phyloP scores from a whole-genome alignment of 495 filamentous ascomycete species.

The Chlorociboria aeruginascens region DNA sequence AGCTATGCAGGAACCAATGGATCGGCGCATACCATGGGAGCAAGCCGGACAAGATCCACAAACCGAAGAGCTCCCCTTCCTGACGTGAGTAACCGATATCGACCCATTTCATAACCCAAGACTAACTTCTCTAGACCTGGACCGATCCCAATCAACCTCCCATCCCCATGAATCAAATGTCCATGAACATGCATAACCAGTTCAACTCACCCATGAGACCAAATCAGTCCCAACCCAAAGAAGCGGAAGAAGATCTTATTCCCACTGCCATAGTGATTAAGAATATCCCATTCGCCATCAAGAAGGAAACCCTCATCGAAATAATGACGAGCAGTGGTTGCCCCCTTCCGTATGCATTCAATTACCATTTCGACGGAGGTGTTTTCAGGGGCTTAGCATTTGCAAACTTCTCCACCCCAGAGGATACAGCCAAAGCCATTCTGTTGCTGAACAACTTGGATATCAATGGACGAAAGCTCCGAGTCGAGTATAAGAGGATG shows the following conservation, averaged over 20 bases:
- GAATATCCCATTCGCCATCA: conserved; percentile 96
- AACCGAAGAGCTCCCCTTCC: conserved; percentile 34
- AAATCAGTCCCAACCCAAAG: conserved; percentile 14
- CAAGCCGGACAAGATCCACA: conserved; percentile 28
- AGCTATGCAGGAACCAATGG: conserved; percentile 32
- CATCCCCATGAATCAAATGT: background rate
- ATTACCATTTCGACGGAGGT: conserved; percentile 98
- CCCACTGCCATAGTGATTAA: conserved; percentile 99
- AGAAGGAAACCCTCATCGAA: conserved; percentile 86
- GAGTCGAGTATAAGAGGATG: conserved; percentile 99
- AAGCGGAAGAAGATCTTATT: conserved; percentile 73
- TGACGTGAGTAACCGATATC: conserved; percentile 23
- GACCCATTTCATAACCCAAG: background rate
- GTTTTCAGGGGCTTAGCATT: conserved; percentile 95
- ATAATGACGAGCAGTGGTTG: conserved; percentile 87
- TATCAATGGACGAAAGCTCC: conserved; percentile 81
- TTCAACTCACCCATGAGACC: conserved; percentile 13
- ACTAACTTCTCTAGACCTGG: conserved; percentile 30
- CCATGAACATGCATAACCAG: conserved; percentile 15
- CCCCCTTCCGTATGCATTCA: conserved; percentile 94
- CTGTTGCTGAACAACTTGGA: conserved; percentile 88
- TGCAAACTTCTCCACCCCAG: conserved; percentile 92
- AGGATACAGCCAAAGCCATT: conserved; percentile 87
- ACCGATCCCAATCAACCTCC: conserved; percentile 21
- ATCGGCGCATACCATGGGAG: conserved; percentile 34